A percentile compares a stretch with the other conserved stretches of the same genome.
phyloP scores from a whole-genome alignment of 768 basidiomycete genomes.

The Suillus sp. region DNA sequence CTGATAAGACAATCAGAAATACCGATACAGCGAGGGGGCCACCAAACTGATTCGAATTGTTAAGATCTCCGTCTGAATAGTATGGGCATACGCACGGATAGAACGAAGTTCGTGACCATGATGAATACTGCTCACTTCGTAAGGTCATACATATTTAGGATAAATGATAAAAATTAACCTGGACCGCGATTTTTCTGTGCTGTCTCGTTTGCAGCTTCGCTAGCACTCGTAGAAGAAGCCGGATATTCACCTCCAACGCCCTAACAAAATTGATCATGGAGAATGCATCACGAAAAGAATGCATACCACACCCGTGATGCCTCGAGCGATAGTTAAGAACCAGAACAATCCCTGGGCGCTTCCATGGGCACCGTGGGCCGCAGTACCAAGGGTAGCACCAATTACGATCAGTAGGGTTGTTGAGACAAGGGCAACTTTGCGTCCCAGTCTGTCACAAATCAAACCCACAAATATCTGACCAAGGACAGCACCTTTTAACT shows the following conservation, averaged over 20 bases:
- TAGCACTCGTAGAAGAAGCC: conserved; percentile 67
- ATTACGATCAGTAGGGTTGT: conserved; percentile 72
- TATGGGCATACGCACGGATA: conserved; percentile 45
- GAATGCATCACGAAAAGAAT: neutral
- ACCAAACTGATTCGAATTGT: conserved; percentile 47
- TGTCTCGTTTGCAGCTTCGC: conserved; percentile 75
- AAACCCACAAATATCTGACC: conserved; percentile 66
- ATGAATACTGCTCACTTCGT: conserved; percentile 54
- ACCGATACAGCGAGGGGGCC: conserved; percentile 67
- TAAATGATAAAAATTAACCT: conserved; percentile 35
- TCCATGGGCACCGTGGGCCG: conserved; percentile 62
- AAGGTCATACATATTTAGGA: conserved; percentile 10
- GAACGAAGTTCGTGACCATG: conserved; percentile 74
- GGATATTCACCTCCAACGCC: conserved; percentile 83
- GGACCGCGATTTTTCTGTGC: conserved; percentile 61
- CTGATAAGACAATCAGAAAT: conserved; percentile 69
- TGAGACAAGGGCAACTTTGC: conserved; percentile 71
- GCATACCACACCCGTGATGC: conserved; percentile 66
- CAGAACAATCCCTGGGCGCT: conserved; percentile 65
- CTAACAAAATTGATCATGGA: conserved; percentile 28
- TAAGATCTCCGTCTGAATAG: conserved; percentile 5
- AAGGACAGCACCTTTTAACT: conserved; percentile 53
- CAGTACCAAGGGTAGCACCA: conserved; percentile 68
- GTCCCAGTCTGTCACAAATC: conserved; percentile 72
- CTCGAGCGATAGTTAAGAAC: conserved; percentile 73